Percentiles rank a stretch among this genome's conserved stretches.
phyloP scores from a whole-genome alignment of 257 asterid genomes.

The Solanum chmielewskii region DNA sequence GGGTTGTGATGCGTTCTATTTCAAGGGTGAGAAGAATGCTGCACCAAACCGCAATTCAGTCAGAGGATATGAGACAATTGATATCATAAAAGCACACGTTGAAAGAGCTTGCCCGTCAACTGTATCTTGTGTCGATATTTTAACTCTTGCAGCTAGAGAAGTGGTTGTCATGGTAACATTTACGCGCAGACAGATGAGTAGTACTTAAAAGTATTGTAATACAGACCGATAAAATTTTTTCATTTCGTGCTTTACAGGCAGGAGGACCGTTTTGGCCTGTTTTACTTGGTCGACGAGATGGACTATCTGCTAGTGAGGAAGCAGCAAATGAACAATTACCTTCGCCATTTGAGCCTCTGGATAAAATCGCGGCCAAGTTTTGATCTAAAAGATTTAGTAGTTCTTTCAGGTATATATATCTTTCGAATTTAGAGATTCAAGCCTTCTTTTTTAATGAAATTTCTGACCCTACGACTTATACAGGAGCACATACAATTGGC shows the following conservation, averaged over 20 bases:
- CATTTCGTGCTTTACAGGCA: background rate
- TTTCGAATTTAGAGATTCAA: background rate
- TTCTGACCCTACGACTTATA: background rate
- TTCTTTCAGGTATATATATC: background rate
- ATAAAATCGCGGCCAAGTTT: background rate
- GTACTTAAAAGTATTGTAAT: no score
- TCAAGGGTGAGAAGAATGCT: background rate
- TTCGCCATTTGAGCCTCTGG: background rate
- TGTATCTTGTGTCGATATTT: background rate
- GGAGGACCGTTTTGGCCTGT: background rate
- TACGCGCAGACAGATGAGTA: no score
- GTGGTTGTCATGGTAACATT: background rate
- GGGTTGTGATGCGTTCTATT: background rate
- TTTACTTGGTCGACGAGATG: background rate
- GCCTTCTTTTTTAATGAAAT: background rate
- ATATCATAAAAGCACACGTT: background rate
- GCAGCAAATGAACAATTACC: background rate
- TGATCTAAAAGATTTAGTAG: background rate
- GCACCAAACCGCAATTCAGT: background rate
- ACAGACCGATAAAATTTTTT: no score
- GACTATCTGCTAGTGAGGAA: background rate
- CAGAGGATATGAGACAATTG: background rate
- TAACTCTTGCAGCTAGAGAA: background rate
- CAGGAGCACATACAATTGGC: background rate
- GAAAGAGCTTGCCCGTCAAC: background rate